These are phyloP conservation scores for Blepharisma undulans DNA, from an alignment of 169 alveolate species.

Conservation along the genomic window DNA sequence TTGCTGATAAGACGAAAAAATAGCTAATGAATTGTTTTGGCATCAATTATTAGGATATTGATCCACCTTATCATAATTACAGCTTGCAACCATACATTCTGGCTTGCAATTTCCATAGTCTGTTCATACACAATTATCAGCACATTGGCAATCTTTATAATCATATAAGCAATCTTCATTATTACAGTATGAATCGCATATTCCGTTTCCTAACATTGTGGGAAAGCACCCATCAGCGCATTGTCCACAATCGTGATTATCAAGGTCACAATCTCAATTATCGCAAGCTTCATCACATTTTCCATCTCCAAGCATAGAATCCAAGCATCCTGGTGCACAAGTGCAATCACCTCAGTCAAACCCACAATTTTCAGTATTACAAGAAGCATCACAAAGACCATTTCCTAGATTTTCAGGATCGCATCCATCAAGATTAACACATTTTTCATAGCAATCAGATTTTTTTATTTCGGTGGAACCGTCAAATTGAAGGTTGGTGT, in stretches of 20 bases:
- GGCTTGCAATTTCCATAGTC: background rate
- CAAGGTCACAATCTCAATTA: background rate
- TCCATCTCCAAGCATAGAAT: background rate
- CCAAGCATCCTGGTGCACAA: constrained; percentile 22
- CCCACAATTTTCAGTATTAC: constrained; percentile 4
- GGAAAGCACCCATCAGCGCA: constrained; percentile 21
- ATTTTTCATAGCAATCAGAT: background rate
- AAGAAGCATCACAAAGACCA: background rate
- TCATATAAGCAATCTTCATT: background rate
- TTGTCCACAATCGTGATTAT: background rate
- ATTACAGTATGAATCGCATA: background rate
- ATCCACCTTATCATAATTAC: background rate
- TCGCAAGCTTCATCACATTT: background rate
- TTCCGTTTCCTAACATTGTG: background rate
- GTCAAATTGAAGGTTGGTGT: background rate
- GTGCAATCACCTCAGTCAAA: constrained; percentile 6
- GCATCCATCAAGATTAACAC: background rate
- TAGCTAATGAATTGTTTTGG: background rate
- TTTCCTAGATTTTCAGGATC: background rate
- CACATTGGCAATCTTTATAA: background rate
- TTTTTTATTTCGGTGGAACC: background rate
- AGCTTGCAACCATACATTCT: background rate
- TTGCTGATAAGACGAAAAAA: background rate
- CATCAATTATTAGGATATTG: background rate
- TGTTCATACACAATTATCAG: background rate